phyloP scores from a whole-genome alignment of 2,329 filamentous ascomycete genomes.

The Cercospora sp. region DNA sequence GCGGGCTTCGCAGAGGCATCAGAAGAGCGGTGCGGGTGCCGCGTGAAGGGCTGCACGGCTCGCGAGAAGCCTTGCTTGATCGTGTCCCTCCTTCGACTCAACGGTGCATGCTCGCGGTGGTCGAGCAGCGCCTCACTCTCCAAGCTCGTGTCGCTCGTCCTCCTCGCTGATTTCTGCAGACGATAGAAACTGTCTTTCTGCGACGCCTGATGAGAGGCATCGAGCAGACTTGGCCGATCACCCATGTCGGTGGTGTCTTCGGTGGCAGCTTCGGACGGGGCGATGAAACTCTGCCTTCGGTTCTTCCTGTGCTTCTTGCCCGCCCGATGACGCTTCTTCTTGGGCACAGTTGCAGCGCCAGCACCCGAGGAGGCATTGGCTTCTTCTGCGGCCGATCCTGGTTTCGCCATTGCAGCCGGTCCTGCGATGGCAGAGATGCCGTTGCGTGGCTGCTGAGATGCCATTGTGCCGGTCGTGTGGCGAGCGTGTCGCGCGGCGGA shows the following conservation, averaged over 20 bases:
- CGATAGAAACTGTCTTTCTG: slow-evolving; percentile 56
- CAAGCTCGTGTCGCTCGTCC: slow-evolving; percentile 79
- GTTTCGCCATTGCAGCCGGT: slow-evolving; percentile 20
- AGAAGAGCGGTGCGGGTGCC: slow-evolving; percentile 27
- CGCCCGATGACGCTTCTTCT: slow-evolving; percentile 29
- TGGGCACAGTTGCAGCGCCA: slow-evolving; percentile 13
- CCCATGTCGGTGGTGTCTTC: slow-evolving; percentile 53
- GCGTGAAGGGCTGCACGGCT: slow-evolving; percentile 31
- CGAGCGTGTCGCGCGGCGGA: not conserved
- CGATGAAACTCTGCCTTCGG: slow-evolving; percentile 78
- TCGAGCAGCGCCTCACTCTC: slow-evolving; percentile 87
- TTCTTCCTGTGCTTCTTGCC: slow-evolving; percentile 64
- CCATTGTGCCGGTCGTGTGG: not conserved
- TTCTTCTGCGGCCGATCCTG: slow-evolving; percentile 3
- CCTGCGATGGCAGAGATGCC: slow-evolving; percentile 14
- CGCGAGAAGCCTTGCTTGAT: slow-evolving; percentile 39
- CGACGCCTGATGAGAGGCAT: slow-evolving; percentile 38
- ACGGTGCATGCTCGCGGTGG: slow-evolving; percentile 60
- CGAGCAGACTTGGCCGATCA: slow-evolving; percentile 43
- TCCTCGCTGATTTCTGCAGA: slow-evolving; percentile 39
- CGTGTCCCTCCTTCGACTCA: slow-evolving; percentile 47
- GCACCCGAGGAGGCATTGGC: slow-evolving; percentile 6
- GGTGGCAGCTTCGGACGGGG: slow-evolving; percentile 57
- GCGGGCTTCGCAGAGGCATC: slow-evolving; percentile 20
- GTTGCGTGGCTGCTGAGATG: slow-evolving; percentile 9